Conservation (phyloP, 192 early-diverging fungal species). For the Backusella circina region DNA sequence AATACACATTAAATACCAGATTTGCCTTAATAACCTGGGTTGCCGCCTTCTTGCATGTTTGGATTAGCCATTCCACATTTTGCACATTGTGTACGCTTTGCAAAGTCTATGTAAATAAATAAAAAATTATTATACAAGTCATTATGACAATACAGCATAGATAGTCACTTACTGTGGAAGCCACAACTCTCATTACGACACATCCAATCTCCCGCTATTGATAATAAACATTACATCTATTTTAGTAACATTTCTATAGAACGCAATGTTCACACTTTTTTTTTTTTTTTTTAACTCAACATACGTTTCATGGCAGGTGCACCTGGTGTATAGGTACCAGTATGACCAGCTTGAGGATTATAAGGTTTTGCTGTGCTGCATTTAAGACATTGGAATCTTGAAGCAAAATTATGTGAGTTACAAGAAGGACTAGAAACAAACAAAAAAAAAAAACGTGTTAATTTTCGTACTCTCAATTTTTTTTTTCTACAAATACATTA, state of each 20-base stretch:
- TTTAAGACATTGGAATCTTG: constrained; percentile 57
- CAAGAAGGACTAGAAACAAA: constrained; percentile 50
- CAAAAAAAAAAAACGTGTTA: too few relatives aligned
- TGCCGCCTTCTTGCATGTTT: constrained; percentile 14
- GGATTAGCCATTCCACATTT: constrained; percentile 45
- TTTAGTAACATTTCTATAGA: too few relatives aligned
- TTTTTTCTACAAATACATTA: too few relatives aligned
- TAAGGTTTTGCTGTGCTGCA: constrained; percentile 46
- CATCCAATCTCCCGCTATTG: constrained; percentile 50
- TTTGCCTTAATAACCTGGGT: neutral
- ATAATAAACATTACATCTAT: too few relatives aligned
- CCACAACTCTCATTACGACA: constrained; percentile 53
- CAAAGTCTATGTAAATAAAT: constrained; percentile 38
- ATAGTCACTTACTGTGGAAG: constrained; percentile 50
- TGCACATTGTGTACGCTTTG: constrained; percentile 54
- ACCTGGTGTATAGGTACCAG: constrained; percentile 9
- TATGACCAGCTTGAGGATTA: constrained; percentile 6
- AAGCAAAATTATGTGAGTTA: constrained; percentile 66
- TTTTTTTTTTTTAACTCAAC: too few relatives aligned
- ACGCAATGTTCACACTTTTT: too few relatives aligned
- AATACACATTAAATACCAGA: neutral
- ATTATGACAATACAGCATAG: too few relatives aligned
- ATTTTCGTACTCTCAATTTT: too few relatives aligned
- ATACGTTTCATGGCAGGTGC: constrained; percentile 12
- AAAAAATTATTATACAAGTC: too few relatives aligned